Conservation (phyloP, 148 eudicot genomes). For the Rhododendron kiyosumense region DNA sequence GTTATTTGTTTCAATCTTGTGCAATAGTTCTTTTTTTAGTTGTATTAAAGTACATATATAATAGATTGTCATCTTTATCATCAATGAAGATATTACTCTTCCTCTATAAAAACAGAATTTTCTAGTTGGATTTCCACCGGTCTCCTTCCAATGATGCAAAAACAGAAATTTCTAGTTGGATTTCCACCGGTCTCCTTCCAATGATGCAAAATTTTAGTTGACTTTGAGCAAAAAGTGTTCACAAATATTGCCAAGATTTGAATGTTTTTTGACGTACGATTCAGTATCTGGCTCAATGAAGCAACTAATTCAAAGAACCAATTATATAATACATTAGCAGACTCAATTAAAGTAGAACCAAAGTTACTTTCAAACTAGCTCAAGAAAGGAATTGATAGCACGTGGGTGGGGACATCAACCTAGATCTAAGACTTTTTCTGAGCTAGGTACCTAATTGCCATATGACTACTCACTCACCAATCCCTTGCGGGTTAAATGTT, state of each 20-base stretch:
- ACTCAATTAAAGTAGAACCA: too few species aligned
- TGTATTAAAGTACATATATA: too few species aligned
- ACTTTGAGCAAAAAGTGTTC: not conserved
- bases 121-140: not conserved
- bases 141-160: not conserved
- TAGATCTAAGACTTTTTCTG: not conserved
- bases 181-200: not conserved
- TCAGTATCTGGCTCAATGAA: too few species aligned
- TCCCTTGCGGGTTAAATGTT: not conserved
- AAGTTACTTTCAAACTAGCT: too few species aligned
- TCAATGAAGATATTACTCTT: too few species aligned
- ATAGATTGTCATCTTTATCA: too few species aligned
- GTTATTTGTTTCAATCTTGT: too few species aligned
- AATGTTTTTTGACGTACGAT: not conserved
- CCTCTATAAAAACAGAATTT: too few species aligned
- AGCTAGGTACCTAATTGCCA: not conserved
- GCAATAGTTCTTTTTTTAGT: too few species aligned
- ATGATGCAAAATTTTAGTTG: not conserved
- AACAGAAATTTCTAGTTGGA: not conserved
- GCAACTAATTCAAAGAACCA: too few species aligned
- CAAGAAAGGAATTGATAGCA: not conserved
- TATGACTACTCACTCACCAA: not conserved
- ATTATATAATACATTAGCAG: too few species aligned
- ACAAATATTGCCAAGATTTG: not conserved
- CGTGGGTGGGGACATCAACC: not conserved